Evolutionary conservation across 805 yeast genomes (phyloP), one percentile per base, ranked within the genome.

Genomic region (Nakazawaea anatomiae): DNA sequence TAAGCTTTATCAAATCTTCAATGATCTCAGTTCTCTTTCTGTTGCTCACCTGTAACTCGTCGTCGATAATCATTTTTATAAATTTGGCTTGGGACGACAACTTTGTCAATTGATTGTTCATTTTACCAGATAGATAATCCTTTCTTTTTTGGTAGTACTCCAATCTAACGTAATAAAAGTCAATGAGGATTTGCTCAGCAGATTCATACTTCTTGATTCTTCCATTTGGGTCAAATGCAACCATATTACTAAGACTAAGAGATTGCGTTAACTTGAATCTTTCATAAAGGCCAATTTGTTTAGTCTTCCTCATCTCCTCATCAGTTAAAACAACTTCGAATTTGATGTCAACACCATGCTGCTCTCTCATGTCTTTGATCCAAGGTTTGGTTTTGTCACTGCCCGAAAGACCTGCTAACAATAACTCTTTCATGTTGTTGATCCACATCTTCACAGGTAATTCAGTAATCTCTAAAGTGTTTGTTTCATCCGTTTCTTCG

Each of bases 361-460:
- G 96, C 63, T 94, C 99, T 58, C 85, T 89, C 83, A 91, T 80
- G 67, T 92, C 97, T 58, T 89, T 91, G 54, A 92, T 89, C 96
- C 97, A 92, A 28, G 90, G 80, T 52, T 75, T 75, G 14, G 67
- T 71, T 61, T 85, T 89, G 36, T 90, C 96, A 48, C 73, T 77
- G n/a, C 91, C 91, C 42, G 79, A 72, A 56, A 89, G 70, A 28
- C 91, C 95, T 50, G 80, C 77, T 54, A 88, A 69, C 57, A 94
- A 71, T 58, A 79, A 88, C 62, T 91, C 97, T 66, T 92, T 94
- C 77, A 92, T 82, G 44, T 84, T 86, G 50, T 87, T 79, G 2
- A 96, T 94, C 99, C 99, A 94, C 63, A 87, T 83, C 55, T 85
- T 85, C 10, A 91, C 85, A 3, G 99, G 99, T 46, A 94, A 72